Conservation (phyloP, 257 asterid genomes). For the Linaria vulgaris region DNA sequence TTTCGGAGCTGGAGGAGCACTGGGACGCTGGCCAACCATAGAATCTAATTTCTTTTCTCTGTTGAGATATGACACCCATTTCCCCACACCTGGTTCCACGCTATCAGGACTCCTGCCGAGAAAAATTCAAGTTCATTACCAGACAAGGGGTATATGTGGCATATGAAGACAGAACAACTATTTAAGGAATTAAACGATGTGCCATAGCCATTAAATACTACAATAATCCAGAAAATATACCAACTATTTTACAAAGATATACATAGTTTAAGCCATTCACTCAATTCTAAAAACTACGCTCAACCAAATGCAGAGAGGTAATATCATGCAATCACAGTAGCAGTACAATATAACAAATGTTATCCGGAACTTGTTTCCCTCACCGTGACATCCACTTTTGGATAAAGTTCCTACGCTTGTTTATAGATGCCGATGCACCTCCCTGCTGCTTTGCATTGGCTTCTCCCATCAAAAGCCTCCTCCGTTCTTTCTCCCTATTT, state of each 20-base stretch:
- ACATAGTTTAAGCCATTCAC: too few relatives aligned
- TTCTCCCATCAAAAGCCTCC: conserved; percentile 73
- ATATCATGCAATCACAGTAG: too few relatives aligned
- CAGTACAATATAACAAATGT: too few relatives aligned
- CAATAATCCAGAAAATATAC: background rate
- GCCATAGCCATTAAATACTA: background rate
- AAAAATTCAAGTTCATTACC: conserved; percentile 28
- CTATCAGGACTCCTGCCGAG: conserved; percentile 44
- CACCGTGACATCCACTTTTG: conserved; percentile 78
- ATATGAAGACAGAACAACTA: conserved; percentile 18
- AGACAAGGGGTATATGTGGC: conserved; percentile 21
- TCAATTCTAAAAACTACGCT: too few relatives aligned
- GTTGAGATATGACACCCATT: conserved; percentile 97
- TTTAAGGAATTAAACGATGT: background rate
- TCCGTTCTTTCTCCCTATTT: conserved; percentile 61
- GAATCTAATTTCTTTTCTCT: conserved; percentile 84
- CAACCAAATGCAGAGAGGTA: too few relatives aligned
- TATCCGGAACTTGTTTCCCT: conserved; percentile 21
- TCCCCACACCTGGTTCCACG: conserved; percentile 88
- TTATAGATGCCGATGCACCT: conserved; percentile 40
- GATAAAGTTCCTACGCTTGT: conserved; percentile 51
- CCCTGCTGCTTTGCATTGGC: conserved; percentile 73
- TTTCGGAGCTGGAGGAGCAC: conserved; percentile 90
- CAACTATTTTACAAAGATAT: background rate
- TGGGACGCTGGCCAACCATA: conserved; percentile 72